Base-by-base conservation (phyloP, 345 rosid genomes). In the Acer negundo region DNA sequence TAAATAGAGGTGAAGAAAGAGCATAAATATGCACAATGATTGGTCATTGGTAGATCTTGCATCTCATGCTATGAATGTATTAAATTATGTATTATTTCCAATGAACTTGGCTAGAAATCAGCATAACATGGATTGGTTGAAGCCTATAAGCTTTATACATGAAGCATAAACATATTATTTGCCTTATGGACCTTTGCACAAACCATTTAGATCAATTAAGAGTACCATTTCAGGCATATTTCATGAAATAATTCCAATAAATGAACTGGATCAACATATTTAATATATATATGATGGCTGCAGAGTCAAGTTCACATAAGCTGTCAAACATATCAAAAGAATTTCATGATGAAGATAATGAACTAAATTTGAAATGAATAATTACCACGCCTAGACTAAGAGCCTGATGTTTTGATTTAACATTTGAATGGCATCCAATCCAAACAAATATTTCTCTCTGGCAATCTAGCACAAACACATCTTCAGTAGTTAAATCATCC, bases 401-500 rank as follows among this genome's bases (percentile, higher is more conserved):
- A 53, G 90, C 94, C 59, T 86, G 82, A 61, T 85, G 85, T 76
- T 86, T 88, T 19, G 86, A 87, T 77, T 85, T 85, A 65, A 82
- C 67, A 42, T 77, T 67, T 58, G 94, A 88, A 73, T 88, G 88
- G 69, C 78, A 70, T 83, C 97, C 97, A 74, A 88, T 77, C 97
- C 97, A 91, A 23, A 90, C 86, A 83, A 84, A 83, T 72, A 94
- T 64, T 85, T 94, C 98, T 44, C 64, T 80, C 19, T 85, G 88
- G 87, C 93, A 90, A 80, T 91, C 84, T 44, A 94, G 86, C 40
- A 91, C 71, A 42, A 92, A 70, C 61, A 94, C 88, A 83, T 92
- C 98, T 84, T 94, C 98, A 19, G 98, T 92, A 28, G 93, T 90
- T 76, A 94, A 85, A 85, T 94, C 97, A 79, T 91, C 97, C 86